These are phyloP conservation scores for Tetradesmus lagerheimii DNA, from an alignment of 139 green algal species.

Conservation along the genomic window DNA sequence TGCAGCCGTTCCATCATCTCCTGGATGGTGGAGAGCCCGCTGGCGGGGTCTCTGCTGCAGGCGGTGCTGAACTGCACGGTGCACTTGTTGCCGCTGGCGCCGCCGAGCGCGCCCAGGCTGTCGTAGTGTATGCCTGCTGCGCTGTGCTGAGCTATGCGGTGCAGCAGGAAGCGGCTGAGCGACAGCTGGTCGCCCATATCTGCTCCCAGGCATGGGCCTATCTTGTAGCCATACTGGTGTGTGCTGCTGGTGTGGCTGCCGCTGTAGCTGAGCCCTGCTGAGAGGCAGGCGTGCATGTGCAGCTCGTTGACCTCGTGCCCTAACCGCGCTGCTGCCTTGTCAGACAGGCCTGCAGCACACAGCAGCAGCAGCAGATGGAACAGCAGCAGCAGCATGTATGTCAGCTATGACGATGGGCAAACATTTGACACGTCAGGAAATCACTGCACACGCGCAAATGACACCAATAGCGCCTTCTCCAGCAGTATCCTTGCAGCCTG, in stretches of 20 bases:
- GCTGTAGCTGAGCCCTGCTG: constrained; percentile 69
- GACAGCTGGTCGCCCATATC: constrained; percentile 81
- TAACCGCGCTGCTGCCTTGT: constrained; percentile 20
- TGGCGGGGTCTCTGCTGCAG: constrained; percentile 58
- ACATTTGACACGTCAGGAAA: background rate
- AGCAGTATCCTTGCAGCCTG: no score
- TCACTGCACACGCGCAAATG: no score
- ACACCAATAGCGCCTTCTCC: no score
- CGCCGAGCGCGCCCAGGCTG: constrained; percentile 64
- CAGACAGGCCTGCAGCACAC: constrained; percentile 17
- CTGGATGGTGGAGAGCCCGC: constrained; percentile 49
- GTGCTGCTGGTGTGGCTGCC: constrained; percentile 48
- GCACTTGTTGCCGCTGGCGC: constrained; percentile 59
- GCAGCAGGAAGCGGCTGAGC: constrained; percentile 79
- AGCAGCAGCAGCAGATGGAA: constrained; percentile 28
- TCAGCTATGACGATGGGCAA: background rate
- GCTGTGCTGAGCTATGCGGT: constrained; percentile 64
- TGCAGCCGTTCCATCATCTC: constrained; percentile 38
- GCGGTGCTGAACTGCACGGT: constrained; percentile 80
- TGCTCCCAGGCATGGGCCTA: constrained; percentile 79
- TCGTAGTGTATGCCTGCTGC: constrained; percentile 66
- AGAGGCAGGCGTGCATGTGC: constrained; percentile 75
- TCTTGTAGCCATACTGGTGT: constrained; percentile 63
- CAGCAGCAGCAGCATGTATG: background rate
- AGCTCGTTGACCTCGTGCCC: constrained; percentile 71